Conservation (phyloP, 768 basidiomycete species). For the Amyloporia xantha region DNA sequence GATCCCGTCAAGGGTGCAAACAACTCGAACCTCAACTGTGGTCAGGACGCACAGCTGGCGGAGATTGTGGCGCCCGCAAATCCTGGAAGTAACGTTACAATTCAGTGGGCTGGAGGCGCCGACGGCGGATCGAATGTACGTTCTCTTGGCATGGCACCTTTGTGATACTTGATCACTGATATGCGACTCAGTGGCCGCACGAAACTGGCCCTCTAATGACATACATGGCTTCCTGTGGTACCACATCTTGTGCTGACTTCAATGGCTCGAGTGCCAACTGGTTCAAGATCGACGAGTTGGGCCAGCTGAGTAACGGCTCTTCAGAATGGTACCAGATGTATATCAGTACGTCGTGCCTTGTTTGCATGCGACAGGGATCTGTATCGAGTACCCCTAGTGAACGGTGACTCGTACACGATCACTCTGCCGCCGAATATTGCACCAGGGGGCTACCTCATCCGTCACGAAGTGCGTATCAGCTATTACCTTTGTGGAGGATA, state of each 20-base stretch:
- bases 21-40: constrained; percentile 56
- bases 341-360: constrained; percentile 15
- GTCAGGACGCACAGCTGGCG: constrained; percentile 44
- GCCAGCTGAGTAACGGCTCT: constrained; percentile 15
- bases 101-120: constrained; percentile 50
- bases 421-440: constrained; percentile 40
- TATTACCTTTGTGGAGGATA: not conserved
- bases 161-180: not conserved
- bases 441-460: constrained; percentile 68
- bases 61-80: constrained; percentile 46
- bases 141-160: constrained; percentile 3
- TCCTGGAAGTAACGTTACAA: constrained; percentile 48
- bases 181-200: constrained; percentile 39
- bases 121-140: constrained; percentile 27
- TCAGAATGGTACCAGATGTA: constrained; percentile 22
- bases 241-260: constrained; percentile 51
- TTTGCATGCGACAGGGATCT: not conserved
- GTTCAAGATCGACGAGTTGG: constrained; percentile 51
- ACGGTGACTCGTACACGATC: constrained; percentile 22
- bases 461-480: constrained; percentile 44
- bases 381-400: constrained; percentile 12
- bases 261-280: constrained; percentile 52
- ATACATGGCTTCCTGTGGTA: constrained; percentile 62
- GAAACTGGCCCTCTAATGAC: constrained; percentile 64
- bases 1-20: constrained; percentile 49